A percentile compares a stretch with the other conserved stretches of the same genome.
These are phyloP conservation scores for Pleurotus cornucopiae DNA, from an alignment of 768 basidiomycete genomes.

Conservation along the genomic window DNA sequence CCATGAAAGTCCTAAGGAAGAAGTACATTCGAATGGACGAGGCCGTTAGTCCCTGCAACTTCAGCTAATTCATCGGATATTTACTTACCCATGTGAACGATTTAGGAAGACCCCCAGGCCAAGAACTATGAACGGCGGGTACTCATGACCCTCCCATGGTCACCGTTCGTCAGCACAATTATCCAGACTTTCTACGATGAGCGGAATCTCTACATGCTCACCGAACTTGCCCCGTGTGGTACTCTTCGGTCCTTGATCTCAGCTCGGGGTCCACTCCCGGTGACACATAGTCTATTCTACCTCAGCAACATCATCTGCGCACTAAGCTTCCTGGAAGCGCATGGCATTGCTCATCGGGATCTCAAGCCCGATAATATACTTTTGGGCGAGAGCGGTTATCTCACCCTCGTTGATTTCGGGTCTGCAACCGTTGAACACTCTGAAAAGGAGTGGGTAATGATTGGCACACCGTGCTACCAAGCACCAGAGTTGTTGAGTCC, in stretches of 20 bases:
- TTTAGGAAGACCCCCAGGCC: slow-evolving; percentile 20
- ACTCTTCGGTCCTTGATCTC: slow-evolving; percentile 35
- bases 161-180: slow-evolving; percentile 46
- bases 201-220: slow-evolving; percentile 42
- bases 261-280: slow-evolving; percentile 24
- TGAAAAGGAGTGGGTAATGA: slow-evolving; percentile 23
- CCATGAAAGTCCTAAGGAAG: slow-evolving; percentile 41
- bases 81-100: neutral
- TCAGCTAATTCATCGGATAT: neutral
- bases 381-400: slow-evolving; percentile 51
- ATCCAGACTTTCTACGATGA: slow-evolving; percentile 42
- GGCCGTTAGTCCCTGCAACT: slow-evolving; percentile 16
- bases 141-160: slow-evolving; percentile 45
- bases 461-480: slow-evolving; percentile 45
- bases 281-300: slow-evolving; percentile 41
- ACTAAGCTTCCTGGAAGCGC: slow-evolving; percentile 39
- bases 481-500: slow-evolving; percentile 41
- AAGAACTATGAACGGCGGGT: slow-evolving; percentile 37
- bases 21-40: slow-evolving; percentile 27
- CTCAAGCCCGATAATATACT: slow-evolving; percentile 58
- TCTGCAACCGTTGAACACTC: slow-evolving; percentile 22
- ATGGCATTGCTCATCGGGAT: slow-evolving; percentile 49
- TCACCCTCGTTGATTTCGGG: slow-evolving; percentile 51
- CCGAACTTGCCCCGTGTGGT: slow-evolving; percentile 46
- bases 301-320: slow-evolving; percentile 49